Evolutionary conservation across 208 protist species (phyloP).

Genomic region (Sergeia podlipaevii): DNA sequence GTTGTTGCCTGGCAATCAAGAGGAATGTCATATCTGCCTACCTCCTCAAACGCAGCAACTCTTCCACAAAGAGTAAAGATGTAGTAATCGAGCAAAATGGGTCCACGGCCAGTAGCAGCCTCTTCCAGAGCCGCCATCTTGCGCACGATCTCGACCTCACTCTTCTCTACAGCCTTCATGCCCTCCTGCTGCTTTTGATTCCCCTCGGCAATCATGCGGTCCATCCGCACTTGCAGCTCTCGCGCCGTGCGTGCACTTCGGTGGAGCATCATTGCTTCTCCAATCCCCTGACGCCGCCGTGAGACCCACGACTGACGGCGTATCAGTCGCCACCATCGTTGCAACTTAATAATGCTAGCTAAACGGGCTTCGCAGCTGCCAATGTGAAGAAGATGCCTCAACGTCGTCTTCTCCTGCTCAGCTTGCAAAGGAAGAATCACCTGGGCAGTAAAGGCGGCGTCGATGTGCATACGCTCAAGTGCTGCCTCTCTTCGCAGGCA

Average conservation of each 20-base stretch:
- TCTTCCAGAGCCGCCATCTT: conserved; percentile 13
- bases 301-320: not conserved
- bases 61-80: conserved; percentile 18
- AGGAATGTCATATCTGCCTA: not conserved
- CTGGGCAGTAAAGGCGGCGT: conserved; percentile 8
- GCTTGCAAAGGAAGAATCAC: conserved; percentile 18
- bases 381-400: conserved; percentile 13
- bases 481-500: conserved; percentile 8
- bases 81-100: conserved; percentile 23
- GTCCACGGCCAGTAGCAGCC: conserved; percentile 32
- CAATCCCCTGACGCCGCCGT: not conserved
- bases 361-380: conserved; percentile 39
- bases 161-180: no score
- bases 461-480: conserved; percentile 9
- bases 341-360: conserved; percentile 36
- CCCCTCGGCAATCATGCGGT: not conserved
- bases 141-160: not conserved
- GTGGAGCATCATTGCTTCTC: not conserved
- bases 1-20: no score
- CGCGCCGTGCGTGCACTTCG: not conserved
- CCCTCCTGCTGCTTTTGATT: no score
- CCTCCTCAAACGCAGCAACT: conserved; percentile 4
- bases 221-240: not conserved
- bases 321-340: conserved; percentile 73
- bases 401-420: not conserved